Evolutionary conservation across 2,329 filamentous ascomycete species (phyloP).

Genomic region (Epichloe coenophiala): DNA sequence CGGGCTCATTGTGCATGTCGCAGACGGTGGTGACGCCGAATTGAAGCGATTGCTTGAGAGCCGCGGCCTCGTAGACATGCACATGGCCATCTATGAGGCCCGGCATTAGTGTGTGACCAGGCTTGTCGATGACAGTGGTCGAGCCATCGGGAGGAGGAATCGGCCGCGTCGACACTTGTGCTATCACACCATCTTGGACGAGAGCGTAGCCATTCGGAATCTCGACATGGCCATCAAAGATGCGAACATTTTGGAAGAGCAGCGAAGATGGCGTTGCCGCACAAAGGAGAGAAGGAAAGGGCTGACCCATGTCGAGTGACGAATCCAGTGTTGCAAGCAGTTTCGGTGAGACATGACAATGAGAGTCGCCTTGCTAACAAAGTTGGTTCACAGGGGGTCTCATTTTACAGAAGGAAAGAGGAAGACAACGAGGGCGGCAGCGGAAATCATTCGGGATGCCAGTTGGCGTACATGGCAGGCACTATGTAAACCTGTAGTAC

Average conservation of each 20-base stretch:
- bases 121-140: constrained; percentile 22
- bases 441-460: too few species aligned
- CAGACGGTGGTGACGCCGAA: constrained; percentile 39
- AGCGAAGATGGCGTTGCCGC: constrained; percentile 1
- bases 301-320: constrained; percentile 1
- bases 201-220: constrained; percentile 27
- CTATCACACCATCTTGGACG: constrained; percentile 27
- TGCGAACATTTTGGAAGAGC: constrained; percentile 19
- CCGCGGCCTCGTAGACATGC: constrained; percentile 27
- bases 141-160: constrained; percentile 7
- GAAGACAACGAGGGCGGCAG: too few species aligned
- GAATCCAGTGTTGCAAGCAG: not conserved
- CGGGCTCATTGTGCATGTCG: constrained; percentile 31
- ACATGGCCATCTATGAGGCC: constrained; percentile 38
- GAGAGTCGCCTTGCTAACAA: not conserved
- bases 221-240: constrained; percentile 30
- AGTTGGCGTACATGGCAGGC: not conserved
- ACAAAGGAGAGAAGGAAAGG: not conserved
- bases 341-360: not conserved
- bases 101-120: constrained; percentile 32
- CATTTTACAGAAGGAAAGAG: not conserved
- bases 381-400: not conserved
- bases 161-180: constrained; percentile 8
- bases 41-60: constrained; percentile 27
- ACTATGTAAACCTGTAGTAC: not conserved